These are phyloP conservation scores for Coemansia sp. DNA, from an alignment of 192 early-diverging fungal genomes.

Conservation along the genomic window DNA sequence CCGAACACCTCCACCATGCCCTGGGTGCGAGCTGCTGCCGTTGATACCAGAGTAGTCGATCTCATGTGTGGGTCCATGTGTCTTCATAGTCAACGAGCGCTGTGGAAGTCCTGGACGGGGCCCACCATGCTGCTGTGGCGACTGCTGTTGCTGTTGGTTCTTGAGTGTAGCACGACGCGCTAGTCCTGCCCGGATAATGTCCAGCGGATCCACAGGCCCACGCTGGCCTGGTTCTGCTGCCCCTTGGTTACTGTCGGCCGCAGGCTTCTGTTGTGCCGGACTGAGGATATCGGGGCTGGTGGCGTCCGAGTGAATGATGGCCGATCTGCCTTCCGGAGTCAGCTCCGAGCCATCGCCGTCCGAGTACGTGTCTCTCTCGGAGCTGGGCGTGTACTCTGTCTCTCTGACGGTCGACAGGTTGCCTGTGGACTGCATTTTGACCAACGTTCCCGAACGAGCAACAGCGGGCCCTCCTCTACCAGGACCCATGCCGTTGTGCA, in stretches of 20 bases:
- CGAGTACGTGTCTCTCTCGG: background rate
- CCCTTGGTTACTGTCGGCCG: constrained; percentile 24
- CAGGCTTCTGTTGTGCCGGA: constrained; percentile 21
- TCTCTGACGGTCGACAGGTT: background rate
- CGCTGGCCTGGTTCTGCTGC: constrained; percentile 12
- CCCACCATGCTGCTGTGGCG: constrained; percentile 11
- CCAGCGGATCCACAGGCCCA: constrained; percentile 43
- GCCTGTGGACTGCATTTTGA: constrained; percentile 2
- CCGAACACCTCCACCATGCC: background rate
- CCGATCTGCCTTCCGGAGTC: background rate
- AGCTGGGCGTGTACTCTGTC: background rate
- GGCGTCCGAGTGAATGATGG: background rate
- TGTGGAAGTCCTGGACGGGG: constrained; percentile 20
- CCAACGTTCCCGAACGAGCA: background rate
- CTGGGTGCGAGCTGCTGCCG: background rate
- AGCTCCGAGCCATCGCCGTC: background rate
- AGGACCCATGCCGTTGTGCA: background rate
- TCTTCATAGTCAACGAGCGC: constrained; percentile 39
- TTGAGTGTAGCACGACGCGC: constrained; percentile 49
- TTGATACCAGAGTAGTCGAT: constrained; percentile 17
- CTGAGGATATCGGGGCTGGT: constrained; percentile 12
- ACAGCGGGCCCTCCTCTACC: background rate
- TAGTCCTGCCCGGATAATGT: constrained; percentile 50
- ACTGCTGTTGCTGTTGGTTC: constrained; percentile 40
- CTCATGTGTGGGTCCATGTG: constrained; percentile 3